These are phyloP conservation scores for Plasmodium vinckei DNA, from an alignment of 169 alveolate genomes.

Conservation along the genomic window DNA sequence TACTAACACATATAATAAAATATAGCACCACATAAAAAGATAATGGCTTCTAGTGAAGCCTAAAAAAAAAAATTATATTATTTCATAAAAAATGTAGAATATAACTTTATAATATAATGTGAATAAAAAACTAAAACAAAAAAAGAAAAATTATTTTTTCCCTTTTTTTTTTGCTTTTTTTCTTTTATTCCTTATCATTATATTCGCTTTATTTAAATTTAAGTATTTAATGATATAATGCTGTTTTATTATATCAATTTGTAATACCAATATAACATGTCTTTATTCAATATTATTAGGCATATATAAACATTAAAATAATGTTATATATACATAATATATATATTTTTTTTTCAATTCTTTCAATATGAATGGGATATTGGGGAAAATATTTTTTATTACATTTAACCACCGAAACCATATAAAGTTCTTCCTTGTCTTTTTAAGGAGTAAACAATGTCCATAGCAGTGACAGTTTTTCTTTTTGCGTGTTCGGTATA, in stretches of 20 bases:
- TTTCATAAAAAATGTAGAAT: slow-evolving; percentile 8
- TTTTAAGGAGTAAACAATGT: slow-evolving; percentile 99
- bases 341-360: slow-evolving; percentile 1
- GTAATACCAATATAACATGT: background rate
- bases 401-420: slow-evolving; percentile 99
- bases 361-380: background rate
- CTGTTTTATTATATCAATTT: too few species aligned
- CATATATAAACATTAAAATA: too few species aligned
- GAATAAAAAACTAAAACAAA: slow-evolving; percentile 45
- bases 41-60: slow-evolving; percentile 79
- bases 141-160: background rate
- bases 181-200: slow-evolving; percentile 19
- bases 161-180: background rate
- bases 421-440: slow-evolving; percentile 99
- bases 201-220: slow-evolving; percentile 51
- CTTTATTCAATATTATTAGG: background rate
- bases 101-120: background rate
- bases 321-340: too few species aligned
- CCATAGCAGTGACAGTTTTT: slow-evolving; percentile 99
- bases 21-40: background rate
- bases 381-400: background rate
- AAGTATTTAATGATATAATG: too few species aligned
- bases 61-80: slow-evolving; percentile 1
- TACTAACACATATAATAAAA: too few species aligned
- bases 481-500: slow-evolving; percentile 99